phyloP scores from a whole-genome alignment of 2,329 filamentous ascomycete genomes.

The Onygena corvina region DNA sequence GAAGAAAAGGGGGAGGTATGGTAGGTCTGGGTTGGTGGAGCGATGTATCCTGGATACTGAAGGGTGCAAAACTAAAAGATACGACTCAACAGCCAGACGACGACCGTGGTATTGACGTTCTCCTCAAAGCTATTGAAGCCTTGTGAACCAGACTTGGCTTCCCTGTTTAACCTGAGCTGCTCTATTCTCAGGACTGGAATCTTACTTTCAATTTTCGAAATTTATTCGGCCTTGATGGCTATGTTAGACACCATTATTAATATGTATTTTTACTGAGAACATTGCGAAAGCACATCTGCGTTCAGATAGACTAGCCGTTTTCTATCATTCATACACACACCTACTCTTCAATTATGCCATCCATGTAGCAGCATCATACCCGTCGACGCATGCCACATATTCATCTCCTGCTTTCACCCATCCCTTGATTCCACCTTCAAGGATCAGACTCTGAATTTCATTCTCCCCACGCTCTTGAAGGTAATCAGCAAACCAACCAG shows the following conservation, averaged over 20 bases:
- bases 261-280: neutral
- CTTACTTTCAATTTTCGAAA: neutral
- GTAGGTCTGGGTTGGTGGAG: conserved; percentile 78
- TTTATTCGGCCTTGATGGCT: neutral
- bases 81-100: conserved; percentile 22
- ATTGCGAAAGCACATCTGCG: neutral
- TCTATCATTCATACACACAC: neutral
- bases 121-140: conserved; percentile 44
- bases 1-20: conserved; percentile 64
- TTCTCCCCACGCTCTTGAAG: conserved; percentile 29
- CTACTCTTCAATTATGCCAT: neutral
- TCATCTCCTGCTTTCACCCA: conserved; percentile 41
- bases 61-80: conserved; percentile 27
- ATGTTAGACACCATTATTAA: neutral
- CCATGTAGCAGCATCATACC: conserved; percentile 33
- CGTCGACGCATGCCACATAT: conserved; percentile 40
- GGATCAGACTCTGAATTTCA: conserved; percentile 38
- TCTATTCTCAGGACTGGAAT: neutral
- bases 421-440: conserved; percentile 44
- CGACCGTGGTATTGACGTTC: conserved; percentile 44
- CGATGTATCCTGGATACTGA: conserved; percentile 68
- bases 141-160: neutral
- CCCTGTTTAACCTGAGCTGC: neutral
- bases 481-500: conserved; percentile 46
- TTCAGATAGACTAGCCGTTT: neutral